Base-by-base conservation (phyloP, 371 early-diverging fungal species). In the Zychaea mexicana region DNA sequence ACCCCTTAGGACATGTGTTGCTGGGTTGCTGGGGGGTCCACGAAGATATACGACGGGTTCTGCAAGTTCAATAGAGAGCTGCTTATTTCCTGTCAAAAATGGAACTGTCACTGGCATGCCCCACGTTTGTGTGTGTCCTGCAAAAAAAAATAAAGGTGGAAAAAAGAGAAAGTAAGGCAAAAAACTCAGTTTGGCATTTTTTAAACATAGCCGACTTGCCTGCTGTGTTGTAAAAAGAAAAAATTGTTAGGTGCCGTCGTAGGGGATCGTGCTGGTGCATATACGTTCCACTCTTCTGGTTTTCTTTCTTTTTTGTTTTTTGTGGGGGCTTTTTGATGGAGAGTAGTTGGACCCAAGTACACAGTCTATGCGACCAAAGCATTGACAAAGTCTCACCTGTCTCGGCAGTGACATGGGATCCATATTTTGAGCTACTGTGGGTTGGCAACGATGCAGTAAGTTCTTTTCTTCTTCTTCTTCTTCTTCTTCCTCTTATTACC, bases 341-440 rank as follows among this genome's bases (percentile, higher is more conserved):
- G 55, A 76, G 74, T 64, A 67, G 67, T 13, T 82, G 79, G 79
- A 75, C 61, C 27, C 79, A 79, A 70, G 82, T 82, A 28, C 82
- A 79, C 31, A 69, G 73, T 55, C 69, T 77, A 24, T 82, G 82
- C 64, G 77, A 78, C 56, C 59, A 70, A 24, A 69, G 70, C 56
- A 45, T 76, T 13, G 76, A 66, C 46, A 84, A 84, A 60, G 75
- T 73, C 36, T 61, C 78, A n/a, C 76, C 86, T 10, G 79, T 88
- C 22, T 82, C 88, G 24, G 71, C 84, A 26, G 66, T 88, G 26
- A 77, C 83, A 28, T 92, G 88, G 77, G 94, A 94, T 83, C 83
- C 88, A n/a, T 83, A 86, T 56, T 90, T 91, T 67, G 92, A 92
- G 55, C 75, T 94, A 15, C 63, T 94, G 60, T 94, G 92, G 92